These are phyloP conservation scores for Backusella psychrophila DNA, from an alignment of 192 early-diverging fungal genomes.

Conservation along the genomic window DNA sequence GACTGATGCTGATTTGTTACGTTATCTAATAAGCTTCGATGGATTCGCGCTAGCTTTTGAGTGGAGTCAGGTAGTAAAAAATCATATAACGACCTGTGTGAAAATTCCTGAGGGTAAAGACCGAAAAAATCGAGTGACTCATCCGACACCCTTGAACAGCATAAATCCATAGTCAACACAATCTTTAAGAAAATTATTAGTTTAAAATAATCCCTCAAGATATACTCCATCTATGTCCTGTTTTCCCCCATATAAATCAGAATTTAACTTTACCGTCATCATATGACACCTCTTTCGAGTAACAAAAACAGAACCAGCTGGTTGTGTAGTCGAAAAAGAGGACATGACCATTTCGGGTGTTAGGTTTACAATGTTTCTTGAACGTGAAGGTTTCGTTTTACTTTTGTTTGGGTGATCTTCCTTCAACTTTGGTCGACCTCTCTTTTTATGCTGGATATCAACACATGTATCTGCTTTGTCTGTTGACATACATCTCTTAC, in stretches of 20 bases:
- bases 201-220: neutral
- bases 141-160: constrained; percentile 51
- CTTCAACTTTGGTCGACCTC: constrained; percentile 70
- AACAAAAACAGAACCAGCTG: neutral
- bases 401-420: constrained; percentile 76
- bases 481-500: constrained; percentile 72
- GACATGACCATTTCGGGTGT: constrained; percentile 3
- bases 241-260: neutral
- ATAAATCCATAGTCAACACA: constrained; percentile 47
- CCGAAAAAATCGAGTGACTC: constrained; percentile 46
- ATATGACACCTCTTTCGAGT: neutral
- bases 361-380: constrained; percentile 11
- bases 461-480: constrained; percentile 75
- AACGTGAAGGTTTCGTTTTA: constrained; percentile 39
- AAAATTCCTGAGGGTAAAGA: constrained; percentile 50
- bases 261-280: constrained; percentile 4
- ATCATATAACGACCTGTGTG: constrained; percentile 45
- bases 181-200: neutral
- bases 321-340: constrained; percentile 6
- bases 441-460: constrained; percentile 88
- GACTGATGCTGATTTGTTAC: constrained; percentile 8
- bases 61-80: constrained; percentile 38
- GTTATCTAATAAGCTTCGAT: constrained; percentile 39
- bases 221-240: neutral
- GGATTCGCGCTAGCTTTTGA: constrained; percentile 28